Base-by-base conservation (phyloP, 768 basidiomycete genomes). In the Leccinum obscurum region DNA sequence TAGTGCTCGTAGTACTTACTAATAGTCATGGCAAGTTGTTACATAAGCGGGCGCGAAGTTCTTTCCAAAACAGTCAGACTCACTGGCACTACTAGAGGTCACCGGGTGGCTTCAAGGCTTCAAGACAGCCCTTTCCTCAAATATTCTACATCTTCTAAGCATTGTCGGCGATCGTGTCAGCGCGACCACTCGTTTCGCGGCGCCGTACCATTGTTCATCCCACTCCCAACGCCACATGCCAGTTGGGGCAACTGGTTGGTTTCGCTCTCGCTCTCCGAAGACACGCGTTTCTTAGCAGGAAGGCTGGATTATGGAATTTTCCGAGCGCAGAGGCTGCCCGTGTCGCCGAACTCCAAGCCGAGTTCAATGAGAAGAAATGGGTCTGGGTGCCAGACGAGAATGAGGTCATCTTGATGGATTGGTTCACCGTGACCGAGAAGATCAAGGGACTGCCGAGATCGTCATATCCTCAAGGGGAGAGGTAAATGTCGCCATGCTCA, bases 301-400 rank as follows among this genome's bases (percentile, higher is more conserved):
- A 57, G 85, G 80, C 80, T 64, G 76, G 75, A 57, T 77, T 79
- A 61, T 76, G 79, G 48, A 77, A 72, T 52, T 81, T 84, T 44
- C 81, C 80, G 60, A 81, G 77, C 62, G 81, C 80, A 48, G 93
- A 94, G 73, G 88, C 88, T 48, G 90, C 93, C 7, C 81, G 88
- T 56, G 89, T 87, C 15, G 93, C 93, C 26, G 93, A 92, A 22
- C 84, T 89, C 24, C n/a, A 95, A 72, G 93, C 93, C 11, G 93
- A 95, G 74, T 96, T 95, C 76, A 95, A 94, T 72, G 93, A 94
- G 82, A 97, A 95, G 89, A 26, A 92, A 89, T 96, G 95, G 91
- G 93, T 98, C 7, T 98, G 96, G 96, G 90, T 95, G 26, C 93
- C 94, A 3, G 95, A 98, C 74, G 85, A 89, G 59, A 86, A 84